phyloP scores from a whole-genome alignment of 2,329 filamentous ascomycete species.

The Acarospora socialis region DNA sequence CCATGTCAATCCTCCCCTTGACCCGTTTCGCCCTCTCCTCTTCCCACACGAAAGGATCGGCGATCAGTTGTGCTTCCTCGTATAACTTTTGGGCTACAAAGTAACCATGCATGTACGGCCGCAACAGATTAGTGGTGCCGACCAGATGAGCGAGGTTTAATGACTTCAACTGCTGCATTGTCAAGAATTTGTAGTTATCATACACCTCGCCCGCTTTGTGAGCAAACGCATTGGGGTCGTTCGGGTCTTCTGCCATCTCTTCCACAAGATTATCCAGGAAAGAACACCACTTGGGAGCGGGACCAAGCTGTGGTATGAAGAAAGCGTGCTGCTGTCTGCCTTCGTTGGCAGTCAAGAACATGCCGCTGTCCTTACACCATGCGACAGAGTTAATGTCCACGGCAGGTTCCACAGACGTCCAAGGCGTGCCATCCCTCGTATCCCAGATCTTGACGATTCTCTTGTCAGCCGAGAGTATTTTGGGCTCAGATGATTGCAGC shows the following conservation, averaged over 20 bases:
- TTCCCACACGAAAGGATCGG: conserved; percentile 86
- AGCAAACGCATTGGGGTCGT: conserved; percentile 43
- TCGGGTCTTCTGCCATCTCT: conserved; percentile 81
- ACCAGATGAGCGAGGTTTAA: conserved; percentile 80
- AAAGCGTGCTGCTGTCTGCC: conserved; percentile 90
- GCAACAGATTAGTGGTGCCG: conserved; percentile 73
- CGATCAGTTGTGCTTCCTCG: conserved; percentile 84
- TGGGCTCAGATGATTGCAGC: conserved; percentile 52
- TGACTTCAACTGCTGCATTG: conserved; percentile 66
- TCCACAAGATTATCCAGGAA: conserved; percentile 97
- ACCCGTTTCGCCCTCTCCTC: conserved; percentile 83
- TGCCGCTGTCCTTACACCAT: conserved; percentile 82
- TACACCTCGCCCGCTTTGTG: conserved; percentile 60
- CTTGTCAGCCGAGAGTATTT: conserved; percentile 85
- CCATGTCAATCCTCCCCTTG: conserved; percentile 91
- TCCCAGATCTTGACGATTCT: conserved; percentile 97
- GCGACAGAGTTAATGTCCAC: conserved; percentile 92
- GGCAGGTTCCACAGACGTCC: conserved; percentile 89
- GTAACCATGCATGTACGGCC: conserved; percentile 98
- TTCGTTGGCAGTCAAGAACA: conserved; percentile 94
- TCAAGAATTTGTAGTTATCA: conserved; percentile 99
- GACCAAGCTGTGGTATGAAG: conserved; percentile 84
- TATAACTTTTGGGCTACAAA: conserved; percentile 93
- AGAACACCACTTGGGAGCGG: conserved; percentile 86
- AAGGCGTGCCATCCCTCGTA: conserved; percentile 63